Conservation (phyloP, 495 filamentous ascomycete species). For the Penicillium herquei region DNA sequence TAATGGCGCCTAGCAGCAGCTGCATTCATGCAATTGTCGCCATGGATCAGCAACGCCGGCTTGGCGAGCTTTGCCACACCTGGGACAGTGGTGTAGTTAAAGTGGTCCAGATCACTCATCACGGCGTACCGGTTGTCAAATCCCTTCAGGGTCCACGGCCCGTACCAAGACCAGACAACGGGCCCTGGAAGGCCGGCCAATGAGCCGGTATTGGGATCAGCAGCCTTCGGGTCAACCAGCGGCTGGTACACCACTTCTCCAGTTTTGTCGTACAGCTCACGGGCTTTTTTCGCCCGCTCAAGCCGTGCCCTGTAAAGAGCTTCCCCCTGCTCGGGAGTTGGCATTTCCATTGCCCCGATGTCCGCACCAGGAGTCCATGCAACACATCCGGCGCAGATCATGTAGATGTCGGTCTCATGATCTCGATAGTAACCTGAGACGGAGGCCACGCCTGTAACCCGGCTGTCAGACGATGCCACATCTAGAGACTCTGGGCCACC, state of each 20-base stretch:
- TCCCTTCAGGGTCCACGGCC: conserved; percentile 23
- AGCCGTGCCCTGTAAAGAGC: conserved; percentile 19
- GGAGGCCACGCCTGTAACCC: conserved; percentile 21
- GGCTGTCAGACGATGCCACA: conserved; percentile 21
- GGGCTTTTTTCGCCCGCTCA: conserved; percentile 18
- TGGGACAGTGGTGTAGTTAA: conserved; percentile 21
- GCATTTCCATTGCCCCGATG: conserved; percentile 18
- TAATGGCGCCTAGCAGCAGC: conserved; percentile 21
- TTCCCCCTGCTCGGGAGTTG: conserved; percentile 22
- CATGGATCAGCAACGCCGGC: conserved; percentile 22
- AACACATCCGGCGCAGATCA: conserved; percentile 26
- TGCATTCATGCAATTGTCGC: conserved; percentile 25
- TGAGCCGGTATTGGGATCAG: conserved; percentile 19
- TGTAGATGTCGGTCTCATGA: conserved; percentile 24
- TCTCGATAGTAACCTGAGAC: conserved; percentile 25
- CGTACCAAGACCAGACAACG: conserved; percentile 25
- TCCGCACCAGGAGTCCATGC: conserved; percentile 18
- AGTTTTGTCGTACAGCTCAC: conserved; percentile 18
- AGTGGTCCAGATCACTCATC: conserved; percentile 24
- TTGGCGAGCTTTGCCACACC: conserved; percentile 21
- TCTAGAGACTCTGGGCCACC: conserved; percentile 22
- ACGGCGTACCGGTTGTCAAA: conserved; percentile 25
- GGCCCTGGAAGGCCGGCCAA: conserved; percentile 21
- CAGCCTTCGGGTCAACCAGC: conserved; percentile 20
- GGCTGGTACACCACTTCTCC: conserved; percentile 24